phyloP scores from a whole-genome alignment of 768 basidiomycete species.

The Auriculariales sp. region DNA sequence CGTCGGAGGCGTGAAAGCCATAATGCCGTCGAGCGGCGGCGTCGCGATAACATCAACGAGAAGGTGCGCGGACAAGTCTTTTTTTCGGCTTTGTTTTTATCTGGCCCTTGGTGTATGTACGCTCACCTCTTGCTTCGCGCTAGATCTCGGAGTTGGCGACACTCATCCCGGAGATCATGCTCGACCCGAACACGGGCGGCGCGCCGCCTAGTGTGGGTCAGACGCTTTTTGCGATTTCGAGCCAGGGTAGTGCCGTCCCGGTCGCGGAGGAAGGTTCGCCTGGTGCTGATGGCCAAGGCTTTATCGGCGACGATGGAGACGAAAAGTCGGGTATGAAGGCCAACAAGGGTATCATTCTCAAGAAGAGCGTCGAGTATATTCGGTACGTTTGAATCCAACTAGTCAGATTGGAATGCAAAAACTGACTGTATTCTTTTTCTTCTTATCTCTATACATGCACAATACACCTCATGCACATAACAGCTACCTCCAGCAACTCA shows the following conservation, averaged over 20 bases:
- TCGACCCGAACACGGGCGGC: slow-evolving; percentile 41
- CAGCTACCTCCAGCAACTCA: slow-evolving; percentile 74
- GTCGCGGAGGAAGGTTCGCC: slow-evolving; percentile 10
- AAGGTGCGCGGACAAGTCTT: no score
- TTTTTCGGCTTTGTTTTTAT: no score
- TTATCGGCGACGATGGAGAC: slow-evolving; percentile 10
- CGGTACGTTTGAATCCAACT: slow-evolving; percentile 16
- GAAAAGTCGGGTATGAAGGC: slow-evolving; percentile 48
- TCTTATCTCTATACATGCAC: slow-evolving; percentile 10
- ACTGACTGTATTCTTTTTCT: slow-evolving; percentile 1
- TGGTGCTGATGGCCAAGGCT: slow-evolving; percentile 10
- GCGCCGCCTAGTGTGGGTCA: slow-evolving; percentile 6
- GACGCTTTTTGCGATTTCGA: slow-evolving; percentile 8
- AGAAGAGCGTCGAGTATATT: slow-evolving; percentile 71
- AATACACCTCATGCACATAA: slow-evolving; percentile 7
- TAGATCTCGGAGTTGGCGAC: slow-evolving; percentile 80
- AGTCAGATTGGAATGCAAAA: no score
- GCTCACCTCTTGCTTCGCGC: no score
- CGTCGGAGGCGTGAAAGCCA: slow-evolving; percentile 72
- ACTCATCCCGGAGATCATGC: slow-evolving; percentile 74
- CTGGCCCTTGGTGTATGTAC: no score
- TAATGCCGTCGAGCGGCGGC: slow-evolving; percentile 79
- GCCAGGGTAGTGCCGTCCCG: neutral
- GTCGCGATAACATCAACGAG: slow-evolving; percentile 91
- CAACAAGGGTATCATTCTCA: slow-evolving; percentile 87